Base-by-base conservation (phyloP, 345 rosid genomes). In the Draba incana region DNA sequence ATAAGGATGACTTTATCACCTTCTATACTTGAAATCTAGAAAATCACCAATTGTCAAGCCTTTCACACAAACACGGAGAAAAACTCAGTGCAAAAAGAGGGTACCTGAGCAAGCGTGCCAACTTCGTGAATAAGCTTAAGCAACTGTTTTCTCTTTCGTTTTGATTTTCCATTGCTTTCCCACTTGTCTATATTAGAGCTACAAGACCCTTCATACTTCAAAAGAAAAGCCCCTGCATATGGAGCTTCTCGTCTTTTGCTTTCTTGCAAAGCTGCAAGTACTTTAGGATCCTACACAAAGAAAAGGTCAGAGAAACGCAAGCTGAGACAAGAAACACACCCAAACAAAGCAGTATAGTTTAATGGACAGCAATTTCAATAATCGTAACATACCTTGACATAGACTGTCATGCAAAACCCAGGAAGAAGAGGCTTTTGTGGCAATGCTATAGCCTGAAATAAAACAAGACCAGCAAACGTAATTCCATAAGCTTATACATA, bases 21-120 rank as follows among this genome's bases (percentile, higher is more conserved):
- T 75, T 85, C 85, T 52, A 92, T 89, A 48, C 81, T 84, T 69
- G 92, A 66, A 59, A 89, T 92, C 96, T 89, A 83, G 63, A 57
- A 74, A 7, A 64, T 50, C 20, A 49, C 77, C 39, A 42, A 57
- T 57, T 13, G 41, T 30, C 44, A 15, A 23, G 57, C 10, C 35
- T 59, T 6, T 51, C 27, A 62, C 39, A 53, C 52, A 50, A 51
- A 31, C 9, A 41, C 16, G 41, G 28, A 6, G n/a, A 15, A 42
- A 27, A 25, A 30, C 10, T 38, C 15, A 39, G 14, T 51, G 46
- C 62, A 8, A 31, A 27, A 50, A 49, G 37, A 35, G 43, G 6
- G 42, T 76, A 92, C 97, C 97, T 87, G 97, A 41, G 91, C 98
- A 71, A 92, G 90, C 28, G 97, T 86, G 64, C 97, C 97, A 81